Base-by-base conservation (phyloP, 1,139 yeast species). In the Lodderomyces oxycetoniae region DNA sequence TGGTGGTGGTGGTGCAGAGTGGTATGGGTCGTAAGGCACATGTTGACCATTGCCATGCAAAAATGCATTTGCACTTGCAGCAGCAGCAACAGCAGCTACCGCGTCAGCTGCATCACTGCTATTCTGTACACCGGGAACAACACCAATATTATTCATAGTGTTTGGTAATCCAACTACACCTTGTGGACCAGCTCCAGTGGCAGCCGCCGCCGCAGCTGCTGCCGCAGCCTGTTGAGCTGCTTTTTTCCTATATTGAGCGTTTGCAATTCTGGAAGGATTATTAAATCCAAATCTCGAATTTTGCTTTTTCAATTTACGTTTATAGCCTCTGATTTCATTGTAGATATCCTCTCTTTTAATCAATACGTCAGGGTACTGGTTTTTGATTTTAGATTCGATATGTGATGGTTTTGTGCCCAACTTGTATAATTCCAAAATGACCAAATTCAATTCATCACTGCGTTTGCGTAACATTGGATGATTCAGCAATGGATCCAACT, bases 381-480 rank as follows among this genome's bases (percentile, higher is more conserved):
- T 73, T 44, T 63, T 67, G 40, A 74, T 67, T 45, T 72, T 74
- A 26, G 67, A 61, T 48, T 74, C 79, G 43, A 74, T 74, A 44
- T 67, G 73, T 12, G 71, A 63, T n/a, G 80, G 80, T 49, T 74
- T 74, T 32, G 77, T 74, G 27, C 79, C 80, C 26, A 69, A 63
- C 43, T 69, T 69, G 50, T 74, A 73, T 43, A 74, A 59, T 44
- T 71, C 77, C 46, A 71, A 63, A 42, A 74, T 74, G 38, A 74
- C 60, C 43, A 67, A 55, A 49, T 74, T 74, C 45, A 74, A 67
- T 50, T 73, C 76, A 45, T 69, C 74, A 13, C 72, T 63, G 31
- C 79, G 55, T 50, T 74, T 74, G 43, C 79, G 63, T 42, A 74
- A 61, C 77, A 74, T 73, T 13, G 79, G 79, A 50, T 73, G 77